Conservation (phyloP, 1,139 yeast species). For the Blastobotrys illinoisensis region DNA sequence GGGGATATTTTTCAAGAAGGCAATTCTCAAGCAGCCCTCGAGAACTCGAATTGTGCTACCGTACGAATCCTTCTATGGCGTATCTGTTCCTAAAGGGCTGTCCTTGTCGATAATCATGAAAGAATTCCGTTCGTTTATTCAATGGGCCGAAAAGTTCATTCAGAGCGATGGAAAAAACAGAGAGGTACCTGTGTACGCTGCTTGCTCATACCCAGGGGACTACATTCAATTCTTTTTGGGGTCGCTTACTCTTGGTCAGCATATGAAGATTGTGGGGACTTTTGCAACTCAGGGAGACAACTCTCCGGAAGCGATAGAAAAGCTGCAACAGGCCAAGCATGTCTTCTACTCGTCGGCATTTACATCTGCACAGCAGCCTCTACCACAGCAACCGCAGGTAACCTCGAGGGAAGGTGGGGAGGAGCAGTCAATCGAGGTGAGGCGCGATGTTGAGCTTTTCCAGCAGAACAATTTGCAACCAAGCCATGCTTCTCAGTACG, state of each 20-base stretch:
- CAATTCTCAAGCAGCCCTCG: constrained; percentile 29
- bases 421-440: not conserved
- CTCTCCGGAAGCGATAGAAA: not conserved
- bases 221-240: not conserved
- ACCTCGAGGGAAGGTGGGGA: too few species aligned
- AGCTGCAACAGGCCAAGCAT: not conserved
- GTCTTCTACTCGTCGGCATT: not conserved
- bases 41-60: constrained; percentile 25
- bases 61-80: constrained; percentile 23
- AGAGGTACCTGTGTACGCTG: not conserved
- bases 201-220: not conserved
- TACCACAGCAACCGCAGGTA: not conserved
- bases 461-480: not conserved
- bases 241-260: not conserved
- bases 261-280: not conserved
- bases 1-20: constrained; percentile 20
- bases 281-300: not conserved
- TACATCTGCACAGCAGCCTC: not conserved
- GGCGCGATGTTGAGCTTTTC: not conserved
- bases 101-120: constrained; percentile 26
- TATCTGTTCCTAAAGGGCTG: constrained; percentile 18
- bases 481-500: not conserved
- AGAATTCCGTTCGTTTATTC: constrained; percentile 26
- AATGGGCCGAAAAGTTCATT: constrained; percentile 1
- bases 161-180: not conserved